These are phyloP conservation scores for Paspalum vaginatum DNA, from an alignment of 176 grass and related monocot genomes.

Conservation along the genomic window DNA sequence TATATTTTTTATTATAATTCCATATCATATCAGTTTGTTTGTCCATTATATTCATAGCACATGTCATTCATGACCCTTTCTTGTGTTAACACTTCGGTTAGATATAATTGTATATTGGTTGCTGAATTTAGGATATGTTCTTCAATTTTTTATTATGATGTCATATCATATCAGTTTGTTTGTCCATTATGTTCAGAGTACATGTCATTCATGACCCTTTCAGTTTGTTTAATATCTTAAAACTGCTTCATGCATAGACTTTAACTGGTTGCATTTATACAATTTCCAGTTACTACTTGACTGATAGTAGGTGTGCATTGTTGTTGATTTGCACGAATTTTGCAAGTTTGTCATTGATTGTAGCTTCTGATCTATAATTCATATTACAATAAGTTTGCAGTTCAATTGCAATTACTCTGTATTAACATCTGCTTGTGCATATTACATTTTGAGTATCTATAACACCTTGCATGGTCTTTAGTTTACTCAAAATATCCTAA, in stretches of 20 bases:
- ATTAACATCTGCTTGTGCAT: not conserved
- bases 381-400: not conserved
- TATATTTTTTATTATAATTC: not conserved
- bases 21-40: not conserved
- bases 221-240: too few relatives aligned
- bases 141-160: not conserved
- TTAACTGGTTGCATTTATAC: too few relatives aligned
- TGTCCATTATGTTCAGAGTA: not conserved
- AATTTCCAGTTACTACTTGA: not conserved
- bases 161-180: not conserved
- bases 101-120: not conserved
- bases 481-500: not conserved
- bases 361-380: not conserved
- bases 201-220: too few relatives aligned
- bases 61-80: too few relatives aligned
- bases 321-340: too few relatives aligned
- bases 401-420: not conserved
- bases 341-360: too few relatives aligned
- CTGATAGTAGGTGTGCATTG: too few relatives aligned
- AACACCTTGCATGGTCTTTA: not conserved
- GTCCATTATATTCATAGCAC: not conserved
- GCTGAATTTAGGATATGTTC: not conserved
- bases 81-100: too few relatives aligned
- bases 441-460: not conserved
- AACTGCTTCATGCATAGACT: too few relatives aligned